A percentile compares a stretch with the other conserved stretches of the same genome.
Evolutionary conservation across 495 filamentous ascomycete species (phyloP).

Genomic region (Podospora fimiseda): DNA sequence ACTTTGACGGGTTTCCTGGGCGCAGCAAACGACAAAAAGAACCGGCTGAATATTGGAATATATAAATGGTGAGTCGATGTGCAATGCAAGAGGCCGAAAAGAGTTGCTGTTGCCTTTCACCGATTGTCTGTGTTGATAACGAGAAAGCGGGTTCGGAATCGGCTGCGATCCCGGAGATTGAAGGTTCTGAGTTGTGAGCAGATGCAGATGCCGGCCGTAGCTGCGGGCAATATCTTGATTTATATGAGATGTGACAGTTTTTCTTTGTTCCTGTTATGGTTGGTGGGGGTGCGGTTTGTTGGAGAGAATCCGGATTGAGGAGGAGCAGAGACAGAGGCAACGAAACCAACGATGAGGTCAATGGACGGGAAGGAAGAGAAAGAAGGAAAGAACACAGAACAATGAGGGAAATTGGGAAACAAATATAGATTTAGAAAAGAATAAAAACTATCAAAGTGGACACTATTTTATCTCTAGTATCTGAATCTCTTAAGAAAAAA

Average conservation of each 20-base stretch:
- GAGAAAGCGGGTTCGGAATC: neutral
- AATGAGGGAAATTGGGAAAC: neutral
- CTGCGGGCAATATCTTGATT: neutral
- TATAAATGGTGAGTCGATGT: neutral
- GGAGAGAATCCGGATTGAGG: too few relatives aligned
- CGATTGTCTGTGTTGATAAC: conserved; percentile 5
- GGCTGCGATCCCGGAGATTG: neutral
- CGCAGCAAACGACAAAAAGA: neutral
- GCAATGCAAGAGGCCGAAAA: conserved; percentile 8
- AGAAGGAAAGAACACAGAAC: neutral
- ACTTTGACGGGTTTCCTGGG: too few relatives aligned
- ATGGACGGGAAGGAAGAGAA: neutral
- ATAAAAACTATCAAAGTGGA: too few relatives aligned
- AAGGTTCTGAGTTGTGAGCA: neutral
- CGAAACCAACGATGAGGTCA: neutral
- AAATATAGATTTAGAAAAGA: too few relatives aligned
- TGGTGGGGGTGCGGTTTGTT: neutral
- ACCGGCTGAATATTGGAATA: conserved; percentile 1
- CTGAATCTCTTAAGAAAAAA: too few relatives aligned
- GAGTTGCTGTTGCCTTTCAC: neutral
- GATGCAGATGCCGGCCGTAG: neutral
- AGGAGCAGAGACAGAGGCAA: too few relatives aligned
- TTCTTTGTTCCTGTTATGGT: neutral
- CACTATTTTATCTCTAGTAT: too few relatives aligned
- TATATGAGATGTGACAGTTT: neutral